Percentiles rank a stretch among this genome's conserved stretches.
Evolutionary conservation across 371 early-diverging fungal genomes (phyloP).

Genomic region (Blastocladiella emersonii): DNA sequence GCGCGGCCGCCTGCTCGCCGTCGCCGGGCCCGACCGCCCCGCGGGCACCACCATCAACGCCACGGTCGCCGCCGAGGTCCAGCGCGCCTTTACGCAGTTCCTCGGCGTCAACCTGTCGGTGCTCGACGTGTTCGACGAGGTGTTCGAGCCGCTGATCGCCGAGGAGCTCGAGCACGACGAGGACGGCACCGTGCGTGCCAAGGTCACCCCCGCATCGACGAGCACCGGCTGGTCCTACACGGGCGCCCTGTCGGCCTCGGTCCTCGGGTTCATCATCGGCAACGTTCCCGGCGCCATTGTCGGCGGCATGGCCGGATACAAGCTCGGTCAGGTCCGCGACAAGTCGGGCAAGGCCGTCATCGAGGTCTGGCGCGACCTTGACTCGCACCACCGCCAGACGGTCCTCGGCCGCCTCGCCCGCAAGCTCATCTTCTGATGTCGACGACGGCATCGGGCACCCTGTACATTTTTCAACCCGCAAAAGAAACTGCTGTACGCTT

Average conservation of each 20-base stretch:
- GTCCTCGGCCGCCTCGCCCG: not conserved
- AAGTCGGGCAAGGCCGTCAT: not conserved
- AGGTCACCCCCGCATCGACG: no score
- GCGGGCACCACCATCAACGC: no score
- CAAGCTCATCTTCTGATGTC: not conserved
- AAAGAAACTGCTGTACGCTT: no score
- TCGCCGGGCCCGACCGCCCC: not conserved
- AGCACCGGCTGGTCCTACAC: no score
- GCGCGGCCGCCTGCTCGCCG: constrained; percentile 1
- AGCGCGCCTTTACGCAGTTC: not conserved
- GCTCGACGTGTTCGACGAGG: constrained; percentile 32
- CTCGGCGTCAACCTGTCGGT: constrained; percentile 20
- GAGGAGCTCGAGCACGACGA: not conserved
- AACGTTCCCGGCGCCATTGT: constrained; percentile 35
- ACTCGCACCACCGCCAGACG: not conserved
- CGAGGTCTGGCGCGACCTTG: not conserved
- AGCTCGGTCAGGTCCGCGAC: constrained; percentile 3
- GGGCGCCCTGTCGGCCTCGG: constrained; percentile 15
- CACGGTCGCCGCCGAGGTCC: not conserved
- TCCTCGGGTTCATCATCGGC: constrained; percentile 42
- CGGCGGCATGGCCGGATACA: not conserved
- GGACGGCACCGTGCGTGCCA: no score
- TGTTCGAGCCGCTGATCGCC: constrained; percentile 41
- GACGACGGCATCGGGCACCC: no score
- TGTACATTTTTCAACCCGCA: no score